These are phyloP conservation scores for Mycena sp. DNA, from an alignment of 1,284 basidiomycete genomes.

Conservation along the genomic window DNA sequence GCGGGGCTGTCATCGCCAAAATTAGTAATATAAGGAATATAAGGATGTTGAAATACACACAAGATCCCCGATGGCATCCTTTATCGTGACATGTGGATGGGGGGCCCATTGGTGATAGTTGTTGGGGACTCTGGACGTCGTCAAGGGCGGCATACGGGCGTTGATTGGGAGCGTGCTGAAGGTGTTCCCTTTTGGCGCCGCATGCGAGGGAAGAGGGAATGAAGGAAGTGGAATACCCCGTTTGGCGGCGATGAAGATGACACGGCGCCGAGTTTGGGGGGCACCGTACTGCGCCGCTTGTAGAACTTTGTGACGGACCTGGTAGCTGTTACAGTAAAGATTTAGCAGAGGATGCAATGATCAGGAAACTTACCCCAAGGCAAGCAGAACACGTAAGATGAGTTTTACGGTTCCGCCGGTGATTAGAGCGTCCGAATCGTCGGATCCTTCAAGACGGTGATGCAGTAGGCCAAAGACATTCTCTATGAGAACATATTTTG, in stretches of 20 bases:
- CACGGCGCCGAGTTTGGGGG: constrained; percentile 11
- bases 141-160: not conserved
- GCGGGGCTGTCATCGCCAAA: not conserved
- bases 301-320: not conserved
- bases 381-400: not conserved
- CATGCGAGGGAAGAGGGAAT: constrained; percentile 16
- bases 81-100: constrained; percentile 12
- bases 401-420: constrained; percentile 16
- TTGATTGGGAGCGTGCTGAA: not conserved
- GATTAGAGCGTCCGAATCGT: not conserved
- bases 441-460: not conserved
- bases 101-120: constrained; percentile 4
- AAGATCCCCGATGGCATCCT: constrained; percentile 23
- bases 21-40: not conserved
- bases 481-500: constrained; percentile 23
- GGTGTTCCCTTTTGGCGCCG: too few relatives aligned
- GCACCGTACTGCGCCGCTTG: constrained; percentile 21
- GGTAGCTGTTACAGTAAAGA: not conserved
- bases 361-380: constrained; percentile 20
- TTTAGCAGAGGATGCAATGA: too few relatives aligned
- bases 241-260: constrained; percentile 19
- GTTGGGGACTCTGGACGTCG: not conserved
- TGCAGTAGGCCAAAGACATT: constrained; percentile 24
- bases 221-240: not conserved
- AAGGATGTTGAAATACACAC: not conserved